Conservation (phyloP, 306 rosid genomes). For the Canavalia gladiata region DNA sequence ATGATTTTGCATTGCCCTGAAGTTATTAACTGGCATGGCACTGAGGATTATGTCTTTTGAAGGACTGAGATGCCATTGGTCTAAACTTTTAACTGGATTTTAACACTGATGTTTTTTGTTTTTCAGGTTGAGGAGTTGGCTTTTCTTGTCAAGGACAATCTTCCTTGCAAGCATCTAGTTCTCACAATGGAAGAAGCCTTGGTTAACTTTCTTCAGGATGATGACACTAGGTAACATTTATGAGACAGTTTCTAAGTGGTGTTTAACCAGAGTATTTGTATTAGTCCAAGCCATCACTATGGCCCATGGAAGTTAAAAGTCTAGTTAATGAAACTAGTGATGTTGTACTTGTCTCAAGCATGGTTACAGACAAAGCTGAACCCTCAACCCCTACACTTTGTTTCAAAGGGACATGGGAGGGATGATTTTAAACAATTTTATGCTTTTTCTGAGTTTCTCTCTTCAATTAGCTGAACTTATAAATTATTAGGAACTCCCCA, state of each 20-base stretch:
- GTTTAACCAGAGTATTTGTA: slow-evolving; percentile 9
- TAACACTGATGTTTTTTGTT: neutral
- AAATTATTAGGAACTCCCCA: neutral
- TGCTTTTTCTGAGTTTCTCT: neutral
- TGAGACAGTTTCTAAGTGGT: slow-evolving; percentile 41
- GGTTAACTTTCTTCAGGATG: slow-evolving; percentile 83
- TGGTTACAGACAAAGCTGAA: slow-evolving; percentile 20
- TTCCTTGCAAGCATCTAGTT: slow-evolving; percentile 94
- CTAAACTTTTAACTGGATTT: slow-evolving; percentile 26
- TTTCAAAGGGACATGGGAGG: neutral
- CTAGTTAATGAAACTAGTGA: slow-evolving; percentile 5
- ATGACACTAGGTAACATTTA: slow-evolving; percentile 73
- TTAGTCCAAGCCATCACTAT: slow-evolving; percentile 2
- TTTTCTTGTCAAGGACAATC: slow-evolving; percentile 94
- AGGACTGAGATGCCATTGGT: neutral
- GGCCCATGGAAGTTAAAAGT: neutral
- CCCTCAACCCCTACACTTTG: neutral
- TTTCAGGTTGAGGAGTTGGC: slow-evolving; percentile 98
- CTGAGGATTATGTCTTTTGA: slow-evolving; percentile 11
- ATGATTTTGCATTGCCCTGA: slow-evolving; percentile 28
- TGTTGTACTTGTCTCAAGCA: slow-evolving; percentile 36
- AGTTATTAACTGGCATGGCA: slow-evolving; percentile 25
- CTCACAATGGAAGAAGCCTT: slow-evolving; percentile 88
- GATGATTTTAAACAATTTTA: neutral
- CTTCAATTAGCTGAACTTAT: neutral